A percentile compares a stretch with the other conserved stretches of the same genome.
These are phyloP conservation scores for Penicillium sp. DNA, from an alignment of 2,329 filamentous ascomycete genomes.

Conservation along the genomic window DNA sequence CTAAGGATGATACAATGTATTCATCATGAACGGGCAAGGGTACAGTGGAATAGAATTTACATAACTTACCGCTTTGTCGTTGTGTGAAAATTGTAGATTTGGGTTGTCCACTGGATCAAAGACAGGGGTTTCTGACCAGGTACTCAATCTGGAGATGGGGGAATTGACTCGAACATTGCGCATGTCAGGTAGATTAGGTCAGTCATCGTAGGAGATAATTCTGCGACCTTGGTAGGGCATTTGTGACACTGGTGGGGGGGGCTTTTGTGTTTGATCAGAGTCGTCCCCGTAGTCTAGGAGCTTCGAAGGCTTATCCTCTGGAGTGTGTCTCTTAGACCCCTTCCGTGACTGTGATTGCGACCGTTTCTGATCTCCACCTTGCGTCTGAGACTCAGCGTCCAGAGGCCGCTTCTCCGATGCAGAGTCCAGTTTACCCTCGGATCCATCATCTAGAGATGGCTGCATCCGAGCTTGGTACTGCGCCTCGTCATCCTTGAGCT, in stretches of 20 bases:
- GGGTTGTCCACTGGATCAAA: background rate
- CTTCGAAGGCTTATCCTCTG: conserved; percentile 29
- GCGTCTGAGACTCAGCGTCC: background rate
- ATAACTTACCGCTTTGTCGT: conserved; percentile 13
- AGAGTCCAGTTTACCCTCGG: background rate
- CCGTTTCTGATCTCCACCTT: background rate
- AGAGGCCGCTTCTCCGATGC: background rate
- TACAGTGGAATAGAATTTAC: background rate
- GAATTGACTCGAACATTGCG: background rate
- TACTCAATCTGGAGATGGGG: background rate
- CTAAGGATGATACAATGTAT: conserved; percentile 92
- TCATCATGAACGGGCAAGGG: conserved; percentile 65
- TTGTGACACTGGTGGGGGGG: background rate
- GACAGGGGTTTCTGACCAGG: background rate
- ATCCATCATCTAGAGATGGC: background rate
- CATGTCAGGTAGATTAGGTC: conserved; percentile 8
- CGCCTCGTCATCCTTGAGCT: conserved; percentile 36
- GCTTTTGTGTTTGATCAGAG: background rate
- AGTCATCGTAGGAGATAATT: conserved; percentile 42
- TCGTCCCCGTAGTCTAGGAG: conserved; percentile 50
- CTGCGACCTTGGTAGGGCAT: conserved; percentile 30
- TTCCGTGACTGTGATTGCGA: background rate
- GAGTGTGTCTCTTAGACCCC: background rate
- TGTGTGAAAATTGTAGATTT: no score
- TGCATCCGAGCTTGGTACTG: conserved; percentile 18